These are phyloP conservation scores for Mucor mucedo DNA, from an alignment of 371 early-diverging fungal genomes.

Conservation along the genomic window DNA sequence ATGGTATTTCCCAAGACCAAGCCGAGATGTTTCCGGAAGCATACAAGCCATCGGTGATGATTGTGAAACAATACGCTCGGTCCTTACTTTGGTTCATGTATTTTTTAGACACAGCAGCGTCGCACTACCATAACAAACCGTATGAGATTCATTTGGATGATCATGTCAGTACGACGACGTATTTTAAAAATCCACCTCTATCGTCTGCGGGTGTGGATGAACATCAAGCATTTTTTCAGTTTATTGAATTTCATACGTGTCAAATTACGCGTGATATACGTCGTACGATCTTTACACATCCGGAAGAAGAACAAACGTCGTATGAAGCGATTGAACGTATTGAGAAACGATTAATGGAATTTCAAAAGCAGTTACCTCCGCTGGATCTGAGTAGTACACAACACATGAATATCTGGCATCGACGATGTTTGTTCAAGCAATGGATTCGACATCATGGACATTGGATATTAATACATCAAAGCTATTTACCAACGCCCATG, in stretches of 20 bases:
- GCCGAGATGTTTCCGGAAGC: conserved; percentile 16
- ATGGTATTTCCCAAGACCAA: conserved; percentile 18
- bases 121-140: conserved; percentile 52
- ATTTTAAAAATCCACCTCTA: conserved; percentile 18
- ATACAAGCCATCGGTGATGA: conserved; percentile 13
- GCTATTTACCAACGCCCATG: conserved; percentile 47
- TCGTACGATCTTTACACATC: conserved; percentile 43
- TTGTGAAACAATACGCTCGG: conserved; percentile 36
- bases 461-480: conserved; percentile 57
- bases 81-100: conserved; percentile 52
- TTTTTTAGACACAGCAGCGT: conserved; percentile 47
- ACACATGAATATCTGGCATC: conserved; percentile 33
- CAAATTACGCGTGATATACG: conserved; percentile 53
- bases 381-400: background rate
- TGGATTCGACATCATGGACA: conserved; percentile 49
- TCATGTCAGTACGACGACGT: conserved; percentile 33
- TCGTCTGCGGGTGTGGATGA: conserved; percentile 10
- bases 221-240: conserved; percentile 41
- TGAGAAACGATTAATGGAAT: conserved; percentile 33
- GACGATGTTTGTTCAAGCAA: conserved; percentile 43
- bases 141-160: conserved; percentile 45
- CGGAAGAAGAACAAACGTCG: conserved; percentile 32
- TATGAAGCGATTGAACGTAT: conserved; percentile 46
- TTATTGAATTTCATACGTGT: conserved; percentile 43
- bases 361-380: conserved; percentile 30